Evolutionary conservation across 176 grass and related monocot genomes (phyloP), one percentile per base, ranked within the genome.

Genomic region (Tillandsia leiboldiana): DNA sequence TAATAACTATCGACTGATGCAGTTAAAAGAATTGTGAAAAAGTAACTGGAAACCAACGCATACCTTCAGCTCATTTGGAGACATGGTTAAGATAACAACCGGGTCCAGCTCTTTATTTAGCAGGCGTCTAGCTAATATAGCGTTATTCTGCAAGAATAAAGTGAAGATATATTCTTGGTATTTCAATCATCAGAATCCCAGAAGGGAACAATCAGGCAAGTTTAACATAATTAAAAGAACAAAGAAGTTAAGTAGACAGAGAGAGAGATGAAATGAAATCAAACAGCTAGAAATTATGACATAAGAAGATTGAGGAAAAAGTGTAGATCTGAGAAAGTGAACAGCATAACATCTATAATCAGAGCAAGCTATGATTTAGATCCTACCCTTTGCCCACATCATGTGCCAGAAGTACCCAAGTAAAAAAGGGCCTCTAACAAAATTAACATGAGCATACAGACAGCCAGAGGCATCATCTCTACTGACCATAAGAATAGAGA

Each of bases 1-100:
- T 42, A 42, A 6, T 42, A 6, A 42, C 33, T 42, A 42, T 42
- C 8, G 4, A 7, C 33, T 7, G 4, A 7, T 42, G 33, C 33
- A 42, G 33, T 42, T 42, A 42, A 42, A 42, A 42, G 33, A 42
- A 42, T 42, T 42, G 5, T 7, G 33, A 42, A 67, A 13, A 67
- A 67, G 24, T 13, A 66, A 67, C 7, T 49, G 63, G 3, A 52
- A 72, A 62, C 51, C 27, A 59, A n/a, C 58, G 67, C 69, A 80
- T 47, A 93, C 94, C 87, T 93, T 99, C 70, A 99, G 75, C 76
- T 99, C 94, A 63, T 88, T 86, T 10, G 94, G 89, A 50, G 86
- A 83, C 94, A 99, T 99, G 59, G 72, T 87, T 75, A 99, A 81
- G 51, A 99, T 79, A 73, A 85, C 77, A 73, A 78, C 76, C 62